Evolutionary conservation across 306 rosid species (phyloP), one percentile per base, ranked within the genome.

Genomic region (Lotus japonicus): DNA sequence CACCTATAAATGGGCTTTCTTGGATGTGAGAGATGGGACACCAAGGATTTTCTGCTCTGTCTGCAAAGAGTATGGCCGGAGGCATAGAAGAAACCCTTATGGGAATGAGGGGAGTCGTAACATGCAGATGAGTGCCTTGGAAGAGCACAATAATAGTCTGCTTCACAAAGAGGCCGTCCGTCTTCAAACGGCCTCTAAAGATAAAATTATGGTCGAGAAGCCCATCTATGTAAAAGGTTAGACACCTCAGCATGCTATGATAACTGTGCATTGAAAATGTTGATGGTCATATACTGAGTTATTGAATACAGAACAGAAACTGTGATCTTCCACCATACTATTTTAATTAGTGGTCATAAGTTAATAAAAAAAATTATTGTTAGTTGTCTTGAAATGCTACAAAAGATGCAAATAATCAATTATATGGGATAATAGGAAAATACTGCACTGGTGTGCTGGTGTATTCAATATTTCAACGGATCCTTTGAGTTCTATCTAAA

Each of bases 151-250:
- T 61, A 94, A 94, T 65, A 94, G 98, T 75, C 81, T 94, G 82
- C 98, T 94, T 83, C 98, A 94, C 83, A 94, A 94, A 82, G 98
- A 94, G 84, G 98, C 98, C 79, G 94, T 94, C 52, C 97, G 98
- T 68, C 98, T 94, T 59, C 98, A 94, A 70, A 75, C 81, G 85
- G 97, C 97, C 71, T 94, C 97, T 69, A 94, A 94, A 86, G 97
- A 94, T 75, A 94, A 94, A 84, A 72, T 85, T 74, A 56, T 86
- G 66, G 89, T 77, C 9, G 97, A 94, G 79, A 94, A 94, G 77
- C 98, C 98, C 15, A 77, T 90, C 64, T 86, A 83, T 80, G 97
- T 90, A 38, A 90, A 94, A 88, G 98, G 98, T 94, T 73, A 58
- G 87, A 39, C 72, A 39, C 67, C 58, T 49, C 61, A 46, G 77